Percentiles rank a stretch among this genome's conserved stretches.
Conservation (phyloP, 2,329 filamentous ascomycete species). For the Albophoma yamanashiensis region DNA sequence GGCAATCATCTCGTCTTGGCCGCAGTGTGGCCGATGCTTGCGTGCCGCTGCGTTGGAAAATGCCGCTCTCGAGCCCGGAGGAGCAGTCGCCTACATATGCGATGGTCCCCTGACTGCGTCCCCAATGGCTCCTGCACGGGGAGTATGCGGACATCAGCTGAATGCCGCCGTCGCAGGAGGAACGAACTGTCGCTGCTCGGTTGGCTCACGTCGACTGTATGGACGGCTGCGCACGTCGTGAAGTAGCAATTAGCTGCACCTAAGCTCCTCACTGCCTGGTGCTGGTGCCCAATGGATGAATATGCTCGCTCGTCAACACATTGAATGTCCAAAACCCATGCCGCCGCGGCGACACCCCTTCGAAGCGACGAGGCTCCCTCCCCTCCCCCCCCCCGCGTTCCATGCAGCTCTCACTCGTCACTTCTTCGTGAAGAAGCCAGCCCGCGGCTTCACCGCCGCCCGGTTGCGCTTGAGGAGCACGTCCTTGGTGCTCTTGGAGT, state of each 20-base stretch:
- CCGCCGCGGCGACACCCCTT: background rate
- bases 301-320: background rate
- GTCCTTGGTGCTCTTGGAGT: constrained; percentile 30
- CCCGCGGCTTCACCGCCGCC: constrained; percentile 19
- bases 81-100: background rate
- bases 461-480: constrained; percentile 34
- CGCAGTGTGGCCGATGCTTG: background rate
- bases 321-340: background rate
- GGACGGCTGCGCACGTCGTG: background rate
- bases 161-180: background rate
- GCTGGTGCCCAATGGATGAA: background rate
- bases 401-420: background rate
- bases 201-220: background rate
- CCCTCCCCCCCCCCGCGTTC: background rate
- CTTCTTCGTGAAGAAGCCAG: constrained; percentile 30
- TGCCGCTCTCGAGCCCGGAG: background rate
- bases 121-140: background rate
- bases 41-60: too few relatives aligned
- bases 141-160: background rate
- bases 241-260: background rate
- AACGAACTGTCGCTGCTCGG: background rate
- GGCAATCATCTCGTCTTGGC: background rate
- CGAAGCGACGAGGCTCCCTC: too few relatives aligned
- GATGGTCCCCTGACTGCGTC: background rate
- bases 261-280: background rate